phyloP scores from a whole-genome alignment of 495 filamentous ascomycete genomes.

The Podospora comata region DNA sequence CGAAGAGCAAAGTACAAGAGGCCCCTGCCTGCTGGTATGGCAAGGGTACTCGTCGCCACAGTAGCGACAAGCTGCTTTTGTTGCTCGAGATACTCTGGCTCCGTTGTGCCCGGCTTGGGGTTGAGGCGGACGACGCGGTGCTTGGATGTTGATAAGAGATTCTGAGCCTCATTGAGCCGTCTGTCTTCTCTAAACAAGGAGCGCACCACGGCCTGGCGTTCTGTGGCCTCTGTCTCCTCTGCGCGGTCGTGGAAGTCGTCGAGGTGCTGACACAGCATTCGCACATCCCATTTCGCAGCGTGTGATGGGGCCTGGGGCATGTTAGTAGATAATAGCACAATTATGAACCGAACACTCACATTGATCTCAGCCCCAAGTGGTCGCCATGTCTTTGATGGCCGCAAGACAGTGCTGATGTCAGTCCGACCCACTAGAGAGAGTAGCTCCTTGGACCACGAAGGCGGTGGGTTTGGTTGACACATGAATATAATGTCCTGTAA shows the following conservation, averaged over 20 bases:
- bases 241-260: constrained; percentile 39
- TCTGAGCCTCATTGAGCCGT: constrained; percentile 75
- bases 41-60: constrained; percentile 80
- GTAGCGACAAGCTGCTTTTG: constrained; percentile 85
- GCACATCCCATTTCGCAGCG: constrained; percentile 65
- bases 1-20: constrained; percentile 81
- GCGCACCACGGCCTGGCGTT: constrained; percentile 74
- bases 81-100: constrained; percentile 83
- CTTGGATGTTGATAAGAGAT: constrained; percentile 73
- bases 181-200: constrained; percentile 89
- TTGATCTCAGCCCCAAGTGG: constrained; percentile 36
- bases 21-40: constrained; percentile 78
- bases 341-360: constrained; percentile 21
- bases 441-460: constrained; percentile 66
- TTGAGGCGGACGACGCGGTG: constrained; percentile 71
- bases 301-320: constrained; percentile 54
- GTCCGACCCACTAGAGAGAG: constrained; percentile 76
- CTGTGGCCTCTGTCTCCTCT: constrained; percentile 59
- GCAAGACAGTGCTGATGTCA: constrained; percentile 69
- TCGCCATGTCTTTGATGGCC: constrained; percentile 43
- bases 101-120: constrained; percentile 74
- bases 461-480: constrained; percentile 77
- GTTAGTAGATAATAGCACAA: not conserved
- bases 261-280: constrained; percentile 56
- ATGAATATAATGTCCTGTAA: constrained; percentile 78